A percentile compares a stretch with the other conserved stretches of the same genome.
Conservation (phyloP, 805 yeast species). For the Sugiyamaella smithiae region DNA sequence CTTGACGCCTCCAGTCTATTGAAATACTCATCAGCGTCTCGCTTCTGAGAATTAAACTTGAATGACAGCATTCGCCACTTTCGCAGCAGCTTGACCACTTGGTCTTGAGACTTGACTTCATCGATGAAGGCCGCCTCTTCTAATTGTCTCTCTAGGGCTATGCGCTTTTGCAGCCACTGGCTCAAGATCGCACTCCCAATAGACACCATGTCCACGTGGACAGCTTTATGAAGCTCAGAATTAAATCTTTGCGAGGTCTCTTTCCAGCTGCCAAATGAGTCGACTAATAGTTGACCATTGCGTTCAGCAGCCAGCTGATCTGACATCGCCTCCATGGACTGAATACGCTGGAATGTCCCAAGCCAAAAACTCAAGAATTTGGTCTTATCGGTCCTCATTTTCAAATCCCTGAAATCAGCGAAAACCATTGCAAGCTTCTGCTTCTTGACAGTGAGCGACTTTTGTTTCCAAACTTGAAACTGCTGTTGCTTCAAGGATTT, state of each 20-base stretch:
- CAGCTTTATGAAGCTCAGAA: slow-evolving; percentile 1
- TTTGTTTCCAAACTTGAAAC: neutral
- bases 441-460: no score
- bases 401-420: no score
- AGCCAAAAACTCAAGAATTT: no score
- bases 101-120: slow-evolving; percentile 7
- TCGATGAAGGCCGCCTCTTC: slow-evolving; percentile 18
- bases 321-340: no score
- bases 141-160: neutral
- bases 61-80: slow-evolving; percentile 23
- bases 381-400: no score
- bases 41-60: slow-evolving; percentile 16
- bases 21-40: slow-evolving; percentile 23
- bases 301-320: no score
- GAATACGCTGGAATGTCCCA: neutral
- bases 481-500: neutral
- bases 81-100: slow-evolving; percentile 19
- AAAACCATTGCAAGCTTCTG: no score
- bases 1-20: slow-evolving; percentile 12
- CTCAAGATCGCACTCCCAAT: neutral
- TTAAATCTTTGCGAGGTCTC: neutral
- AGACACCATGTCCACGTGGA: neutral
- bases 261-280: neutral
- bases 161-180: slow-evolving; percentile 9
- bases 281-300: neutral